Evolutionary conservation across 1,284 basidiomycete genomes (phyloP), one percentile per base, ranked within the genome.

Genomic region (Leccinum pachyderme): DNA sequence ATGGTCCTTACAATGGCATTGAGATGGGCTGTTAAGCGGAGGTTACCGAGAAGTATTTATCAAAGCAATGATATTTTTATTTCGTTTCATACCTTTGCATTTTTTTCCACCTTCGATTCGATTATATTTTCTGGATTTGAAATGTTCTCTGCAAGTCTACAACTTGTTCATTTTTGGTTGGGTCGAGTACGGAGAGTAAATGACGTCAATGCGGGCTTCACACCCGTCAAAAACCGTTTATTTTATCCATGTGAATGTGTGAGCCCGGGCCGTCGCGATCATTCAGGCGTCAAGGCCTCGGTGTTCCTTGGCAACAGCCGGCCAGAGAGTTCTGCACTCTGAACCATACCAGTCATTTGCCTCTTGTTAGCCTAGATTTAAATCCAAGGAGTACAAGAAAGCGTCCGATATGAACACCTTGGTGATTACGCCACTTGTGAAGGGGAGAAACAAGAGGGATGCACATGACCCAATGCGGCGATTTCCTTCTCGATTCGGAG

Each of bases 1-100:
- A 74, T 56, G 82, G 82, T 6, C 84, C 84, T 7, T 87, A 85
- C 62, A 78, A 83, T 54, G 79, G 78, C 9, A 69, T 88, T 22
- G 61, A 51, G 25, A 84, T 87, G 76, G 76, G 76, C 0, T 71
- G 66, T n/a, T 70, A 32, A 66, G 44, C 1, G 25, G 24, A 31
- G n/a, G 29, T 32, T 12, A 32, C 31, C 11, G 4, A 32, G 31
- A 32, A 32, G 31, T 32, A 32, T 32, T 12, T 32, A 32, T 32
- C 12, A 35, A n/a, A n/a, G 33, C 33, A 35, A 35, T 15, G 33
- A 28, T 5, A 32, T 12, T 32, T 32, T 32, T 5, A 5, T 32
- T 32, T 32, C 31, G 5, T 32, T 32, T 13, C 12, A 13, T 32
- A 32, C 31, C 31, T 32, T 32, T 31, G 29, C 29, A 11, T 6